phyloP scores from a whole-genome alignment of 495 filamentous ascomycete species.

The Trichoderma asperelloides region DNA sequence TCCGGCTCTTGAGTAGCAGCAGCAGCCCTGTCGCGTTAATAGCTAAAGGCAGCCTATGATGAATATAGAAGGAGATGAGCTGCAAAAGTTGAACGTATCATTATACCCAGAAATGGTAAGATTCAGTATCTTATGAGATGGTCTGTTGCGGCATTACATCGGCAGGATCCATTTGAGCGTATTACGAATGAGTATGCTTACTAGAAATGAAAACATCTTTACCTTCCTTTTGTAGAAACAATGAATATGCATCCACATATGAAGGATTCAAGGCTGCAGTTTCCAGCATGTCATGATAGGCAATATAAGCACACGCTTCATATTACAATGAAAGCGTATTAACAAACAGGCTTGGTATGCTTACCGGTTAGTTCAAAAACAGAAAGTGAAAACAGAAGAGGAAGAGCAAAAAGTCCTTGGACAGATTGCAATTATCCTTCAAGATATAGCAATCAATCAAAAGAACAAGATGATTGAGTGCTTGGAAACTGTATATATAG shows the following conservation, averaged over 20 bases:
- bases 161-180: not conserved
- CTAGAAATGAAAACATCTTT: not conserved
- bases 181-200: not conserved
- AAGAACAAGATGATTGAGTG: not conserved
- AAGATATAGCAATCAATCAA: not conserved
- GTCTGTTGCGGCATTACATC: not conserved
- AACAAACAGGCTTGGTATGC: not conserved
- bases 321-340: not conserved
- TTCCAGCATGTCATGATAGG: not conserved
- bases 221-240: not conserved
- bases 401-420: not conserved
- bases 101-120: no score
- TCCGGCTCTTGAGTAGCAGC: no score
- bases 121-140: not conserved
- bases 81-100: not conserved
- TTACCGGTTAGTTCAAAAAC: not conserved
- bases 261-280: not conserved
- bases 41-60: not conserved
- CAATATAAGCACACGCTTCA: not conserved
- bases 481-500: not conserved
- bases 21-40: not conserved
- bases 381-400: not conserved
- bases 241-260: not conserved
- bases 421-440: not conserved
- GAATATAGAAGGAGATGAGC: not conserved